phyloP scores from a whole-genome alignment of 495 filamentous ascomycete genomes.

The Neurospora tetrasperma region DNA sequence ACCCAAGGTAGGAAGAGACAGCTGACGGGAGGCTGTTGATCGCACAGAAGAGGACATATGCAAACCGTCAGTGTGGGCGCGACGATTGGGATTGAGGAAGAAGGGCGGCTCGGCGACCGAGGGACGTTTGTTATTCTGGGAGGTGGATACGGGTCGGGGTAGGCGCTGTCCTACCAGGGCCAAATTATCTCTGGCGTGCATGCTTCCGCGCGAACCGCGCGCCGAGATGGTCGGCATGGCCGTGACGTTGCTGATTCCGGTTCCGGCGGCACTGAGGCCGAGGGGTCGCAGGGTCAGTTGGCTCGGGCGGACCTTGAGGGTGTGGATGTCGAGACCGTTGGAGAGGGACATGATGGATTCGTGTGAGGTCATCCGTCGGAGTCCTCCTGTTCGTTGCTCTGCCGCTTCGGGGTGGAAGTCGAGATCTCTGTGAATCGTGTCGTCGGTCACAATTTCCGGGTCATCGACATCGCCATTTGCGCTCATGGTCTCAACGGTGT shows the following conservation, averaged over 20 bases:
- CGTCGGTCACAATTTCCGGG: background rate
- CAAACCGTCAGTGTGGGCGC: slow-evolving; percentile 11
- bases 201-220: slow-evolving; percentile 27
- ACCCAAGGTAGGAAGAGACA: slow-evolving; percentile 20
- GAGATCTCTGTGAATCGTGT: background rate
- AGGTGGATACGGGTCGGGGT: slow-evolving; percentile 1
- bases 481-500: slow-evolving; percentile 8
- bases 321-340: slow-evolving; percentile 46
- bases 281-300: slow-evolving; percentile 39
- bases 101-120: background rate
- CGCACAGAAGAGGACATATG: slow-evolving; percentile 8
- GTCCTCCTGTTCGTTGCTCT: slow-evolving; percentile 7
- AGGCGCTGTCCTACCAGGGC: slow-evolving; percentile 18
- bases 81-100: slow-evolving; percentile 11
- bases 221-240: slow-evolving; percentile 31
- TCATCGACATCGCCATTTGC: slow-evolving; percentile 1
- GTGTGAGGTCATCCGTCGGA: slow-evolving; percentile 37
- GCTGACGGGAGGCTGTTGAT: slow-evolving; percentile 5
- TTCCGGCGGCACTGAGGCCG: slow-evolving; percentile 33
- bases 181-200: slow-evolving; percentile 30
- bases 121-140: background rate
- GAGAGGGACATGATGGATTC: slow-evolving; percentile 46
- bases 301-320: slow-evolving; percentile 40
- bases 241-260: slow-evolving; percentile 29
- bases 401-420: slow-evolving; percentile 9